Conservation (phyloP, 768 basidiomycete genomes). For the Sporobolomyces pararoseus region DNA sequence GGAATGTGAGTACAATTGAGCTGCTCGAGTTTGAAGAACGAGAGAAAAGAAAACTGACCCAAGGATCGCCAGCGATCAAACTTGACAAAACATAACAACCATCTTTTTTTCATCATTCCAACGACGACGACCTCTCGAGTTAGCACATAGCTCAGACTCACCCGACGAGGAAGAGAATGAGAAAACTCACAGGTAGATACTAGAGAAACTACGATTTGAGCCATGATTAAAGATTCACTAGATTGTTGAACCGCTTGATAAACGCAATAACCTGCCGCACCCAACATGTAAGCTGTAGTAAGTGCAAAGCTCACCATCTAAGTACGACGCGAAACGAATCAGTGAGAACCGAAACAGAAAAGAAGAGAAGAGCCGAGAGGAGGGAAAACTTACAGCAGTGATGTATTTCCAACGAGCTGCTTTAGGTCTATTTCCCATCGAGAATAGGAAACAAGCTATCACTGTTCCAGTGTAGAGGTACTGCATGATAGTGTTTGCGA, state of each 20-base stretch:
- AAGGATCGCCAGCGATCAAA: slow-evolving; percentile 84
- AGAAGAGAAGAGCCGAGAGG: not conserved
- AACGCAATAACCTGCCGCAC: slow-evolving; percentile 75
- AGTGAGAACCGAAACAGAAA: not conserved
- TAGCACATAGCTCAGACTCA: not conserved
- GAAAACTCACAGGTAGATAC: slow-evolving; percentile 36
- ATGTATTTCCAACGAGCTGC: slow-evolving; percentile 73
- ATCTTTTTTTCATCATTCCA: no score
- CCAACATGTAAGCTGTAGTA: slow-evolving; percentile 77
- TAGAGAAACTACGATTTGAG: slow-evolving; percentile 76
- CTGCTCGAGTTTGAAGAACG: not conserved
- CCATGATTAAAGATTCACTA: slow-evolving; percentile 59
- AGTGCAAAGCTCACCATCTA: slow-evolving; percentile 60
- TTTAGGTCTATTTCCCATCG: slow-evolving; percentile 77
- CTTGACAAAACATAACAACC: slow-evolving; percentile 67
- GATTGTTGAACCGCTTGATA: slow-evolving; percentile 66
- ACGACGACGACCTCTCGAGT: not conserved
- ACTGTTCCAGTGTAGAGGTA: slow-evolving; percentile 79
- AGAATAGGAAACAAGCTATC: slow-evolving; percentile 84
- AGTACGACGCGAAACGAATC: not conserved
- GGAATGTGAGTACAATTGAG: not conserved
- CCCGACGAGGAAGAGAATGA: not conserved
- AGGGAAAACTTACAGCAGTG: slow-evolving; percentile 55
- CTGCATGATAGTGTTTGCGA: slow-evolving; percentile 51
- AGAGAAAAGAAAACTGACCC: slow-evolving; percentile 50